Evolutionary conservation across 257 asterid species (phyloP).

Genomic region (Solanum ossicruentum): DNA sequence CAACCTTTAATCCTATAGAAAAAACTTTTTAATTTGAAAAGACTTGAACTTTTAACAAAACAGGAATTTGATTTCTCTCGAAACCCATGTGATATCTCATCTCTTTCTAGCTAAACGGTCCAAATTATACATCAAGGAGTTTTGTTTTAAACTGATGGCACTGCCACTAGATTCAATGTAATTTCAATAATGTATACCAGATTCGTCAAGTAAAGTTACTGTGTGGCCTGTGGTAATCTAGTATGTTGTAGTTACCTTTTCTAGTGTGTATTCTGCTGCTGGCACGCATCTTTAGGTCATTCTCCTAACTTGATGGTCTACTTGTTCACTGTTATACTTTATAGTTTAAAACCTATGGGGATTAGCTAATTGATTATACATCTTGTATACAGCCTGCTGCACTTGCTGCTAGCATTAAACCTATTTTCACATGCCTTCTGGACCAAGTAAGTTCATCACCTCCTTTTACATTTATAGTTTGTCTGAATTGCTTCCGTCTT

Average conservation of each 20-base stretch:
- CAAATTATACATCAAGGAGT: neutral
- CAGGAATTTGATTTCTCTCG: neutral
- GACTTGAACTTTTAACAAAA: neutral
- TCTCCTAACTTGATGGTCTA: neutral
- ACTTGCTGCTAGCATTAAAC: slow-evolving; percentile 74
- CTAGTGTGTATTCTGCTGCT: neutral
- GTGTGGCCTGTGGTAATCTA: neutral
- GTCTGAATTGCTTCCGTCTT: slow-evolving; percentile 1
- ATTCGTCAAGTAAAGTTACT: neutral
- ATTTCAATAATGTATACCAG: neutral
- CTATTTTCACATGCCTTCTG: slow-evolving; percentile 81
- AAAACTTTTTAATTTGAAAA: neutral
- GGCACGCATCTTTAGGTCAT: neutral
- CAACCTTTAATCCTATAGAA: neutral
- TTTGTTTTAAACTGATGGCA: neutral
- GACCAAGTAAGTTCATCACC: slow-evolving; percentile 56
- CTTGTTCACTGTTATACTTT: neutral
- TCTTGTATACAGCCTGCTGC: slow-evolving; percentile 63
- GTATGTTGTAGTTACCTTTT: neutral
- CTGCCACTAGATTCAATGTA: neutral
- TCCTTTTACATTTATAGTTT: neutral
- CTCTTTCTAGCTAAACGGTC: neutral
- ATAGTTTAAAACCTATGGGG: neutral
- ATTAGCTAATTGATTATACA: slow-evolving; percentile 2
- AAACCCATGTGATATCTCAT: neutral